phyloP scores from a whole-genome alignment of 2,329 filamentous ascomycete genomes.

The Berkeleyomyces basicola region DNA sequence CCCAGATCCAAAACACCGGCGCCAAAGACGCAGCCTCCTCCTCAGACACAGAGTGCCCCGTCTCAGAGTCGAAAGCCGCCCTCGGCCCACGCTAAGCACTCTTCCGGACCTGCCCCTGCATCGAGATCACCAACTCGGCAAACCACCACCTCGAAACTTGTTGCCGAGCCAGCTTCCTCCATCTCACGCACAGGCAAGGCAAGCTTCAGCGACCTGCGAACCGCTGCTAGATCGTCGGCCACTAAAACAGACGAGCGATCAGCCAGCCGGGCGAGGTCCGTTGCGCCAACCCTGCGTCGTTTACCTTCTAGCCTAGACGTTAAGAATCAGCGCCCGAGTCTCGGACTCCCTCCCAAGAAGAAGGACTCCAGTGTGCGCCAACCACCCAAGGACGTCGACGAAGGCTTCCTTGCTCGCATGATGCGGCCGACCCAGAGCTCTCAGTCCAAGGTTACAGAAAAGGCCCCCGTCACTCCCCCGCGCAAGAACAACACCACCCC shows the following conservation, averaged over 20 bases:
- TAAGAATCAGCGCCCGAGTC: constrained; percentile 30
- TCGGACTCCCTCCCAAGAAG: constrained; percentile 44
- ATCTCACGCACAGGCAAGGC: constrained; percentile 8
- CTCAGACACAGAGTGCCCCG: constrained; percentile 20
- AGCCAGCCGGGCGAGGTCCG: constrained; percentile 28
- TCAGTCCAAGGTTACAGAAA: constrained; percentile 50
- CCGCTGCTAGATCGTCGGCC: constrained; percentile 22
- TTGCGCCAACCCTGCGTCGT: constrained; percentile 23
- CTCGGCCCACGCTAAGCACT: constrained; percentile 25
- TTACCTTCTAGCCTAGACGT: constrained; percentile 27
- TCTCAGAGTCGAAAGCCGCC: constrained; percentile 28
- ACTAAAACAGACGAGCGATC: constrained; percentile 25
- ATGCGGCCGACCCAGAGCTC: constrained; percentile 60
- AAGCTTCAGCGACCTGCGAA: constrained; percentile 17
- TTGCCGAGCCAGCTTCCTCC: constrained; percentile 44
- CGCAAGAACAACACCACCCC: constrained; percentile 21
- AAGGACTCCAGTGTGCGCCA: constrained; percentile 28
- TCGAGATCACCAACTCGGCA: constrained; percentile 54
- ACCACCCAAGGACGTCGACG: constrained; percentile 42
- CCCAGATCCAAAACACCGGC: constrained; percentile 16
- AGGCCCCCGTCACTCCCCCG: constrained; percentile 34
- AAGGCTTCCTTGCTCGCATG: constrained; percentile 64
- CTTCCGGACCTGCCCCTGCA: constrained; percentile 21
- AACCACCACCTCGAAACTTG: constrained; percentile 45
- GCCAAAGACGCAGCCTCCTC: constrained; percentile 17